Base-by-base conservation (phyloP, 2,329 filamentous ascomycete genomes). In the Colletotrichum sp. region DNA sequence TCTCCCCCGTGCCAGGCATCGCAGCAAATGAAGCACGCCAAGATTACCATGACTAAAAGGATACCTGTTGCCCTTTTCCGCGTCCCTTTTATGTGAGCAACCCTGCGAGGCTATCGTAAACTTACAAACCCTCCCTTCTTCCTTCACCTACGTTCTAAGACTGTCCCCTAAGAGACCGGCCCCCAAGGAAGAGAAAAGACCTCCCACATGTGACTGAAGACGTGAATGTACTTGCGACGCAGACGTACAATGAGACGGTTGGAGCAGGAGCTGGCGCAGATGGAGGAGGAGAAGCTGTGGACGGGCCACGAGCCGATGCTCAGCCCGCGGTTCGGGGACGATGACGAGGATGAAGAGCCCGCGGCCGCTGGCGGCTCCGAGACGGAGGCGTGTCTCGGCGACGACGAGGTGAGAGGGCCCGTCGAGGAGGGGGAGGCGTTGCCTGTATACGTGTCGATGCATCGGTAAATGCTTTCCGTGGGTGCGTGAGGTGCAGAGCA, bases 171-270 rank as follows among this genome's bases (percentile, higher is more conserved):
- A 25, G n/a, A 52, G 0, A 52, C 6, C 44, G 44, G n/a, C 11
- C 12, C 44, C n/a, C n/a, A 13, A 22, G 39, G 39, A 48, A 48
- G 39, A 44, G 39, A 48, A 52, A 6, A 59, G 15, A 52, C 44
- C 55, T 59, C 22, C 55, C n/a, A 34, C 27, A 57, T 65, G 59
- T 65, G 48, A 39, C 44, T 22, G n/a, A 52, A 52, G 19, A 68
- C 64, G 73, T 75, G 73, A 75, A 75, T 75, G 73, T 73, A 75
- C 39, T 60, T 75, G 48, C 63, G 73, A 73, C 73, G 73, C 63
- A 73, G 73, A 59, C 73, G 73, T 30, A 64, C 25, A 13, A 75
- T 72, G 73, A 68, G 73, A 72, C 55, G 68, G 61, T 67, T 63
- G 52, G 30, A 63, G 59, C 59, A 52, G 44, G 44, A 52, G 44